Percentiles rank a stretch among this genome's conserved stretches.
Evolutionary conservation across 257 asterid genomes (phyloP).

Genomic region (Solanum etuberosum): DNA sequence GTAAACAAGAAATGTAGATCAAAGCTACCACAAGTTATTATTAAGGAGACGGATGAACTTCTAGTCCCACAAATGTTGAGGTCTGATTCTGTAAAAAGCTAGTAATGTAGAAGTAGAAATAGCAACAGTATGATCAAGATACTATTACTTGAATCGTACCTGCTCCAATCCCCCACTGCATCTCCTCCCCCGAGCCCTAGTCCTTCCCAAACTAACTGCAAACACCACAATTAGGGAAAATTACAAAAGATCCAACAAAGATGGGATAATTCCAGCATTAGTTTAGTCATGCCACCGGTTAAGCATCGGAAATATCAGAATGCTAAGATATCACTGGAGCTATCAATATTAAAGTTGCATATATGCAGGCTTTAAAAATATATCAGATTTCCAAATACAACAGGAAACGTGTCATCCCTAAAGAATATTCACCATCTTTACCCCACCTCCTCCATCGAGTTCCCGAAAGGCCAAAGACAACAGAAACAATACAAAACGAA

Average conservation of each 20-base stretch:
- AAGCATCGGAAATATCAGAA: not conserved
- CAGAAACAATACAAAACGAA: not conserved
- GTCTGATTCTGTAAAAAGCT: not conserved
- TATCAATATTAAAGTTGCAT: not conserved
- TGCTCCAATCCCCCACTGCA: constrained; percentile 25
- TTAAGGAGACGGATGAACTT: not conserved
- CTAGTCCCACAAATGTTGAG: not conserved
- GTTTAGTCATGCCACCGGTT: not conserved
- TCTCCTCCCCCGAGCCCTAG: constrained; percentile 26
- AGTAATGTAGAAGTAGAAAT: not conserved
- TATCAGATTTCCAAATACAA: not conserved
- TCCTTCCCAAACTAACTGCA: constrained; percentile 30
- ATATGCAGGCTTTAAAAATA: not conserved
- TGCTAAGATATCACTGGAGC: not conserved
- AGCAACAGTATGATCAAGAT: not conserved
- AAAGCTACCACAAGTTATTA: not conserved
- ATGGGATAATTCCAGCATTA: not conserved
- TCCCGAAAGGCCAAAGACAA: not conserved
- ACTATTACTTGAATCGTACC: not conserved
- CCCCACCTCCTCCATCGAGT: not conserved
- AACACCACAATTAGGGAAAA: not conserved
- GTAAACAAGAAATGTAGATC: not conserved
- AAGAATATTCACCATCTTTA: not conserved
- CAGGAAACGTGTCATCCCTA: not conserved
- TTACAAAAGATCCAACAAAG: not conserved